Percentiles rank a stretch among this genome's conserved stretches.
phyloP scores from a whole-genome alignment of 2,329 filamentous ascomycete species.

The Hypoxylon sp. region DNA sequence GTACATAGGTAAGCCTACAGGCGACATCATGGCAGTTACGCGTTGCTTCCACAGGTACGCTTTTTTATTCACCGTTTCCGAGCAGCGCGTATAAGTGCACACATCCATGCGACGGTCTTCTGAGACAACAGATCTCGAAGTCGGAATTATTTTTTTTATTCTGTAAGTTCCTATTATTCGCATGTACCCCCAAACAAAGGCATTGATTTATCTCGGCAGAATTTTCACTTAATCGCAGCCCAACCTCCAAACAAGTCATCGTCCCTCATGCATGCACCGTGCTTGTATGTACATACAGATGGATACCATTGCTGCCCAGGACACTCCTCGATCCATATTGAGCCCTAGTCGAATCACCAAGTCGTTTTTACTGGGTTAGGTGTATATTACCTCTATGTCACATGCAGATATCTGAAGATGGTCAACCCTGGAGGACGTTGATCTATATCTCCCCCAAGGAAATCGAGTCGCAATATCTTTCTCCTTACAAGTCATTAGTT shows the following conservation, averaged over 20 bases:
- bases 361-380: conserved; percentile 38
- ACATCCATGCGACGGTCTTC: background rate
- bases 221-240: conserved; percentile 36
- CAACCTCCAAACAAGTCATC: conserved; percentile 37
- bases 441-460: conserved; percentile 1
- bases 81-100: background rate
- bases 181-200: conserved; percentile 5
- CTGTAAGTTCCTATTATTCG: background rate
- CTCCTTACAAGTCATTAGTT: background rate
- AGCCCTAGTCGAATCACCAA: conserved; percentile 31
- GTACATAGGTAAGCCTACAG: background rate
- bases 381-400: conserved; percentile 23
- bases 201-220: conserved; percentile 18
- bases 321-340: conserved; percentile 23
- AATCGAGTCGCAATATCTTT: conserved; percentile 9
- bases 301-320: conserved; percentile 40
- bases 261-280: conserved; percentile 21
- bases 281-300: conserved; percentile 19
- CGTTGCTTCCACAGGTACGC: background rate
- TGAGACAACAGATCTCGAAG: background rate
- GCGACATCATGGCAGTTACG: too few species aligned
- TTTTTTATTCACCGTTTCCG: background rate
- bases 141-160: background rate
- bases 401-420: conserved; percentile 22
- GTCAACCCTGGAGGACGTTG: conserved; percentile 3